These are phyloP conservation scores for Pythium brachiatum DNA, from an alignment of 352 stramenopile genomes.

Conservation along the genomic window DNA sequence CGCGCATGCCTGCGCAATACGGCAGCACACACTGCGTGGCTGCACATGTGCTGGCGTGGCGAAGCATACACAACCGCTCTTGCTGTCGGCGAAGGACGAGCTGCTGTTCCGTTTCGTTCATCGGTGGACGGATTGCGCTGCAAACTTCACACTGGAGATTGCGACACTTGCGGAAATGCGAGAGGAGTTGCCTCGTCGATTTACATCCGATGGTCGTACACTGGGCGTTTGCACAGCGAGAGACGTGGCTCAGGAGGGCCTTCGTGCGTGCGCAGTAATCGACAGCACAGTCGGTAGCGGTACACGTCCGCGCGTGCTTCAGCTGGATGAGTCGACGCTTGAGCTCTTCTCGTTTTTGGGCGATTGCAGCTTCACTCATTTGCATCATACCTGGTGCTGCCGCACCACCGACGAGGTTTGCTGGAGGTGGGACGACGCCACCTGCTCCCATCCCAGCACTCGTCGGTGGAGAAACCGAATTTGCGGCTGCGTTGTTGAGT, in stretches of 20 bases:
- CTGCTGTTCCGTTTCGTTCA: conserved; percentile 86
- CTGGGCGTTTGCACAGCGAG: conserved; percentile 77
- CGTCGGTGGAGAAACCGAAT: background rate
- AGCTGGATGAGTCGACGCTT: conserved; percentile 84
- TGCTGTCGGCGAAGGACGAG: conserved; percentile 82
- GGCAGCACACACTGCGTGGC: conserved; percentile 66
- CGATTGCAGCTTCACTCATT: conserved; percentile 80
- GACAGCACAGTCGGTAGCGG: conserved; percentile 63
- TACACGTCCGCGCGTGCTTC: conserved; percentile 85
- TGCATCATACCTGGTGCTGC: conserved; percentile 46
- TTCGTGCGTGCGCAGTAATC: conserved; percentile 84
- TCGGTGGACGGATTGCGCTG: conserved; percentile 83
- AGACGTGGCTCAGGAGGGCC: conserved; percentile 76
- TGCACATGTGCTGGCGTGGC: conserved; percentile 79
- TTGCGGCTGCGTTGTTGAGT: background rate
- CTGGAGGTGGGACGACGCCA: conserved; percentile 22
- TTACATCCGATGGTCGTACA: conserved; percentile 88
- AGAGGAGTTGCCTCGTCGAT: conserved; percentile 82
- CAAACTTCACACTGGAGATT: conserved; percentile 88
- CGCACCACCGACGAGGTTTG: conserved; percentile 1
- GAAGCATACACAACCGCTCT: conserved; percentile 85
- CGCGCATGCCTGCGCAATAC: conserved; percentile 87
- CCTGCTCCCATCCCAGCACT: background rate
- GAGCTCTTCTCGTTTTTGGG: conserved; percentile 82
- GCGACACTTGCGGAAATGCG: conserved; percentile 85